phyloP scores from a whole-genome alignment of 208 protist genomes.

The Trichomonas gallinae region DNA sequence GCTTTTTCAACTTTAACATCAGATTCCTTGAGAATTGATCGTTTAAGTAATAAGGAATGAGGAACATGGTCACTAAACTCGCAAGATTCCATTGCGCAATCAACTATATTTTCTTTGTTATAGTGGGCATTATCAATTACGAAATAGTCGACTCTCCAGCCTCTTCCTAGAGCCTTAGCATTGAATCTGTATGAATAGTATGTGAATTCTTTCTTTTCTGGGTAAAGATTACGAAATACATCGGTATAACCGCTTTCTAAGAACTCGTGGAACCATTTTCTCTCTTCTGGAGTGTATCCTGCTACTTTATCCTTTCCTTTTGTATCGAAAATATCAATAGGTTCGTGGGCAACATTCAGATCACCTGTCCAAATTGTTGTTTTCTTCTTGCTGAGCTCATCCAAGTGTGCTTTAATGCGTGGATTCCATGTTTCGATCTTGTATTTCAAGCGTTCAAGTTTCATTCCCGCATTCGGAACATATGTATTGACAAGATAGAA shows the following conservation, averaged over 20 bases:
- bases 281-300: slow-evolving; percentile 11
- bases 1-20: not conserved
- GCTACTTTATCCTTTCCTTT: not conserved
- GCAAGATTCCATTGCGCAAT: not conserved
- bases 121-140: not conserved
- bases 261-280: not conserved
- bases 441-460: not conserved
- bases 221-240: not conserved
- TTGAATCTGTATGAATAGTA: not conserved
- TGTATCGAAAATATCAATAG: not conserved
- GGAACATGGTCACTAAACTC: not conserved
- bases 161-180: not conserved
- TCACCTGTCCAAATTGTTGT: not conserved
- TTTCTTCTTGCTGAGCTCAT: not conserved
- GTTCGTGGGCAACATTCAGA: slow-evolving; percentile 9
- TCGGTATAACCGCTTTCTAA: not conserved
- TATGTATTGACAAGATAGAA: slow-evolving; percentile 13
- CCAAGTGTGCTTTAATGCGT: not conserved
- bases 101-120: not conserved
- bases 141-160: not conserved
- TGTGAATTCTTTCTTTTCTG: not conserved
- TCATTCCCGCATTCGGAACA: slow-evolving; percentile 1
- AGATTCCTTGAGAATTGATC: not conserved
- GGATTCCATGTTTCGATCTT: not conserved
- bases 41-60: not conserved